Evolutionary conservation across 108 stramenopile species (phyloP).

Genomic region (Nannochloropsis salina): DNA sequence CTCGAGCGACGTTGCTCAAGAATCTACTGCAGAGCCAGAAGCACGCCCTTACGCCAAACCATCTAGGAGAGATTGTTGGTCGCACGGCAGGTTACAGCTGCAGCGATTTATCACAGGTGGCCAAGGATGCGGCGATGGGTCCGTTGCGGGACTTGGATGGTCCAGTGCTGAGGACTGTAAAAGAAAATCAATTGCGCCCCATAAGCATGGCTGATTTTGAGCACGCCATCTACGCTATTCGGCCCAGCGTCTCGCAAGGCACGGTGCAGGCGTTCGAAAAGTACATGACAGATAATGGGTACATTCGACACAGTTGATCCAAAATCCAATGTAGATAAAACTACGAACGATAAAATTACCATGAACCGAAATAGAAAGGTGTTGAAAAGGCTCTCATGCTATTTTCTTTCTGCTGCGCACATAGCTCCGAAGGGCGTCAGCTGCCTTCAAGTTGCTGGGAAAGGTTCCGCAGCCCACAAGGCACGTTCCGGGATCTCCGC

Average conservation of each 20-base stretch:
- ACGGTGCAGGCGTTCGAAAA: not conserved
- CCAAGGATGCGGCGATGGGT: slow-evolving; percentile 88
- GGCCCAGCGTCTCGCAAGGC: slow-evolving; percentile 65
- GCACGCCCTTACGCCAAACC: slow-evolving; percentile 62
- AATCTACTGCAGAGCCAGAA: slow-evolving; percentile 73
- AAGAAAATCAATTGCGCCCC: slow-evolving; percentile 67
- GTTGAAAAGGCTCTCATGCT: no score
- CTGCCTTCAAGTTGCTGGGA: no score
- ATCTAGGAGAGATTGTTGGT: slow-evolving; percentile 65
- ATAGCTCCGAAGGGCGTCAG: no score
- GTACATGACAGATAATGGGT: slow-evolving; percentile 1
- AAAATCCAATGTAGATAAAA: no score
- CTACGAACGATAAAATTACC: no score
- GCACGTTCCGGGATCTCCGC: no score
- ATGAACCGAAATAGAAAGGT: no score
- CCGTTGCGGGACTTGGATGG: slow-evolving; percentile 75
- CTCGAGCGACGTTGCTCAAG: slow-evolving; percentile 62
- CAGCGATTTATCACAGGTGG: slow-evolving; percentile 77
- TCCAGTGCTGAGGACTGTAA: slow-evolving; percentile 52
- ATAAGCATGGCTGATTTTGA: slow-evolving; percentile 81
- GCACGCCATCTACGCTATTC: slow-evolving; percentile 63
- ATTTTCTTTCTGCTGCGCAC: no score
- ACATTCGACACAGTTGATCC: not conserved
- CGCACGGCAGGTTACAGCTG: slow-evolving; percentile 36
- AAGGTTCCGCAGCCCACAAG: no score